Evolutionary conservation across 345 rosid species (phyloP).

Genomic region (Linum lewisii): DNA sequence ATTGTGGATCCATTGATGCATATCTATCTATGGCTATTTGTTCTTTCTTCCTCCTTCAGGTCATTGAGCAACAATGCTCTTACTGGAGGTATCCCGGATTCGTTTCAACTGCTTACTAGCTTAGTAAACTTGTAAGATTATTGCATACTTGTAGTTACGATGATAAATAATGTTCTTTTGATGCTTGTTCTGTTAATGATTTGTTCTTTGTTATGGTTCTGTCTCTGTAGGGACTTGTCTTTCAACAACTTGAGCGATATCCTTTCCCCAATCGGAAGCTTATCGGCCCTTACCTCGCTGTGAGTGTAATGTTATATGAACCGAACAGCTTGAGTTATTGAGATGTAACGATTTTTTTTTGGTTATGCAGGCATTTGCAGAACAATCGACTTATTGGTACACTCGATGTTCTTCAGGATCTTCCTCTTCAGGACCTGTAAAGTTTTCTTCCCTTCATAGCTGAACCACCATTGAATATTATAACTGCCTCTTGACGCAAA

Average conservation of each 20-base stretch:
- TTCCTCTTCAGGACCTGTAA: conserved; percentile 67
- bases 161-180: not conserved
- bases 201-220: conserved; percentile 18
- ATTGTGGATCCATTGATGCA: not conserved
- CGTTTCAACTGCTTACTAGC: conserved; percentile 45
- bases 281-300: conserved; percentile 61
- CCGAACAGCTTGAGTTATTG: no score
- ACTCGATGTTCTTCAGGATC: conserved; percentile 69
- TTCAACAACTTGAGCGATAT: conserved; percentile 56
- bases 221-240: conserved; percentile 57
- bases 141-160: not conserved
- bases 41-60: conserved; percentile 28
- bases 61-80: conserved; percentile 56
- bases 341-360: no score
- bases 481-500: conserved; percentile 1
- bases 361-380: conserved; percentile 60
- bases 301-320: no score
- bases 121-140: conserved; percentile 48
- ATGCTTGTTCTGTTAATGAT: conserved; percentile 1
- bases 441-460: conserved; percentile 7
- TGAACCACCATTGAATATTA: not conserved
- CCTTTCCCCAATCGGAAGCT: conserved; percentile 59
- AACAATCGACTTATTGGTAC: conserved; percentile 64
- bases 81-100: conserved; percentile 62
- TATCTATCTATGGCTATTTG: not conserved